A percentile compares a stretch with the other conserved stretches of the same genome.
Evolutionary conservation across 768 basidiomycete species (phyloP).

Genomic region (Cystofilobasidium macerans): DNA sequence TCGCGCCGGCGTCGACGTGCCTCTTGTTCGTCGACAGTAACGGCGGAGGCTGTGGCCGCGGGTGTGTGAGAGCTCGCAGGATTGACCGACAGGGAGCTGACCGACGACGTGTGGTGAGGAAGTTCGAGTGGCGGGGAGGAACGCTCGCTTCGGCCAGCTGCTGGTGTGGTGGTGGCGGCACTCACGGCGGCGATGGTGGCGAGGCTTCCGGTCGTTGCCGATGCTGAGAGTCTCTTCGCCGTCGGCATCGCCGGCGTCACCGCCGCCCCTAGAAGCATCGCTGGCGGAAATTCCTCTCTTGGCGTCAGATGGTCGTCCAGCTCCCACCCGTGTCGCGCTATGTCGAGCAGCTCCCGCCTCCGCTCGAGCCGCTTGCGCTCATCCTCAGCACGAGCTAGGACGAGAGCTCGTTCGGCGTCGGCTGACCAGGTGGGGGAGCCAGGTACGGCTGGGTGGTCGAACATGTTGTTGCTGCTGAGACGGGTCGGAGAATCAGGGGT

Average conservation of each 20-base stretch:
- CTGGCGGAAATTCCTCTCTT: too few relatives aligned
- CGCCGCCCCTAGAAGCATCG: too few relatives aligned
- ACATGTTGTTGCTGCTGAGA: too few relatives aligned
- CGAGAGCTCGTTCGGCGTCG: neutral
- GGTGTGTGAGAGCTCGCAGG: neutral
- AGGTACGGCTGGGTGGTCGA: too few relatives aligned
- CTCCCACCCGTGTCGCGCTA: conserved; percentile 1
- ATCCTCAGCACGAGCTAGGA: neutral
- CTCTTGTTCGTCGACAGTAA: neutral
- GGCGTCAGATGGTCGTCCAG: neutral
- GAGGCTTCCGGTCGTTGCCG: neutral
- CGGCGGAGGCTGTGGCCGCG: neutral
- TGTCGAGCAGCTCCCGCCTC: neutral
- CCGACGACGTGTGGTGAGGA: too few relatives aligned
- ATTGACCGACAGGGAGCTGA: neutral
- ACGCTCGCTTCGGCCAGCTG: too few relatives aligned
- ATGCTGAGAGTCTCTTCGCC: neutral
- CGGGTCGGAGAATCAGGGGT: too few relatives aligned
- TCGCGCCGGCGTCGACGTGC: neutral
- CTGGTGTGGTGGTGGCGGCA: too few relatives aligned
- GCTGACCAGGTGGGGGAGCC: too few relatives aligned
- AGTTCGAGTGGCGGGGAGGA: too few relatives aligned
- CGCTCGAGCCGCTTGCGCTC: neutral
- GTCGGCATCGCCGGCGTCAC: neutral
- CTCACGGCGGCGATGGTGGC: neutral